phyloP scores from a whole-genome alignment of 2,329 filamentous ascomycete species.

The Thelonectria olida region DNA sequence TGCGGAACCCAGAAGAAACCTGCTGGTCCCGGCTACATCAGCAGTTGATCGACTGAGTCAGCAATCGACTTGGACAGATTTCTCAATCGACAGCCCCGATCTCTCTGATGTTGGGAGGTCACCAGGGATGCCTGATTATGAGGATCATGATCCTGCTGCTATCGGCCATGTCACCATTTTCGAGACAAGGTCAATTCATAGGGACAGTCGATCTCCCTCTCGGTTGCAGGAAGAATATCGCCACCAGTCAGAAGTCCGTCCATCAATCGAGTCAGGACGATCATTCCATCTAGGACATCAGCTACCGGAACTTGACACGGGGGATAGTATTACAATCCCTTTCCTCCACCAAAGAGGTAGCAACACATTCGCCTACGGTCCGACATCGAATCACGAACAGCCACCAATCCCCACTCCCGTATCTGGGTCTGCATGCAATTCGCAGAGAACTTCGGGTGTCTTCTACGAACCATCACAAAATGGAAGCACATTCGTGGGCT shows the following conservation, averaged over 20 bases:
- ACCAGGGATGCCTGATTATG: conserved; percentile 39
- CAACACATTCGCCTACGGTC: conserved; percentile 42
- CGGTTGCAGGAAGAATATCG: conserved; percentile 33
- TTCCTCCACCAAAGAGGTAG: conserved; percentile 51
- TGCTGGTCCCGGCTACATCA: conserved; percentile 57
- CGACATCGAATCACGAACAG: conserved; percentile 60
- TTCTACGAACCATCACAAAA: conserved; percentile 50
- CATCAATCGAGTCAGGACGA: conserved; percentile 39
- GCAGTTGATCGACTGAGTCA: conserved; percentile 61
- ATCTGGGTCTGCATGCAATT: conserved; percentile 46
- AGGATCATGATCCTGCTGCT: conserved; percentile 38
- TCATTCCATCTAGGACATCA: conserved; percentile 48
- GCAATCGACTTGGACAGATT: conserved; percentile 69
- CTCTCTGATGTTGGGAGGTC: conserved; percentile 43
- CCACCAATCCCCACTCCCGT: conserved; percentile 57
- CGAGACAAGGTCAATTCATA: conserved; percentile 40
- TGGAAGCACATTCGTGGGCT: conserved; percentile 54
- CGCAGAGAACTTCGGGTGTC: conserved; percentile 54
- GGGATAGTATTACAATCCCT: conserved; percentile 59
- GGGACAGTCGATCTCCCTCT: conserved; percentile 34
- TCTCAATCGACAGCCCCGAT: conserved; percentile 64
- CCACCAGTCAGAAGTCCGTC: conserved; percentile 32
- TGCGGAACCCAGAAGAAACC: conserved; percentile 53
- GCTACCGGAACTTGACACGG: conserved; percentile 61
- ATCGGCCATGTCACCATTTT: conserved; percentile 47